These are phyloP conservation scores for Penicillium fuscoglaucum DNA, from an alignment of 2,329 filamentous ascomycete genomes.

Conservation along the genomic window DNA sequence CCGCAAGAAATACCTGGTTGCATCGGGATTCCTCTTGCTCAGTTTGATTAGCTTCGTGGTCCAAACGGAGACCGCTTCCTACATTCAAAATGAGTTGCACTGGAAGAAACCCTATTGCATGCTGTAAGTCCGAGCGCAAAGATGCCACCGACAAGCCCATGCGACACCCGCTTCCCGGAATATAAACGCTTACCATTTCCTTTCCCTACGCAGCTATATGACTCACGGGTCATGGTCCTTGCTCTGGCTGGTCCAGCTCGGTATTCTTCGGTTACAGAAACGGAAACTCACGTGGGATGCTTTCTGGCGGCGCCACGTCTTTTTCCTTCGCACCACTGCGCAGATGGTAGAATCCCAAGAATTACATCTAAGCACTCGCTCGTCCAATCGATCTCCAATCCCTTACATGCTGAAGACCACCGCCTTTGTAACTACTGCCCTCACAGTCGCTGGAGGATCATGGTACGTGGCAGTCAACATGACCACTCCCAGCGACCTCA, in stretches of 20 bases:
- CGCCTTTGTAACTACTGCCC: conserved; percentile 75
- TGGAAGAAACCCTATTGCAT: conserved; percentile 99
- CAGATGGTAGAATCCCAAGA: conserved; percentile 85
- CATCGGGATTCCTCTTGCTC: conserved; percentile 76
- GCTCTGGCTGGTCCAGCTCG: conserved; percentile 81
- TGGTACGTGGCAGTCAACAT: conserved; percentile 96
- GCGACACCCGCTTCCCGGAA: conserved; percentile 2
- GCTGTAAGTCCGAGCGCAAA: conserved; percentile 61
- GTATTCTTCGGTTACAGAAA: conserved; percentile 77
- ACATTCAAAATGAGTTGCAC: conserved; percentile 86
- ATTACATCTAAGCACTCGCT: conserved; percentile 58
- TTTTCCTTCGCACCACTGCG: conserved; percentile 64
- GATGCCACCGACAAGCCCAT: conserved; percentile 5
- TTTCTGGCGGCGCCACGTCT: conserved; percentile 78
- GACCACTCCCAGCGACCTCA: conserved; percentile 90
- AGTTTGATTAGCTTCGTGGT: conserved; percentile 86
- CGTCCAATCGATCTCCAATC: conserved; percentile 52
- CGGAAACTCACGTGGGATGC: conserved; percentile 73
- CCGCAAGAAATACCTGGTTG: conserved; percentile 81
- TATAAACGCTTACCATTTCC: conserved; percentile 18
- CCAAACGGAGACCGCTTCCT: conserved; percentile 92
- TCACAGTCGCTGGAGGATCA: conserved; percentile 86
- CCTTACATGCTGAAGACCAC: conserved; percentile 79
- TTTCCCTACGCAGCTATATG: conserved; percentile 59
- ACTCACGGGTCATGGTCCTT: conserved; percentile 93